Conservation (phyloP, 192 early-diverging fungal genomes). For the Linnemannia schmuckeri region DNA sequence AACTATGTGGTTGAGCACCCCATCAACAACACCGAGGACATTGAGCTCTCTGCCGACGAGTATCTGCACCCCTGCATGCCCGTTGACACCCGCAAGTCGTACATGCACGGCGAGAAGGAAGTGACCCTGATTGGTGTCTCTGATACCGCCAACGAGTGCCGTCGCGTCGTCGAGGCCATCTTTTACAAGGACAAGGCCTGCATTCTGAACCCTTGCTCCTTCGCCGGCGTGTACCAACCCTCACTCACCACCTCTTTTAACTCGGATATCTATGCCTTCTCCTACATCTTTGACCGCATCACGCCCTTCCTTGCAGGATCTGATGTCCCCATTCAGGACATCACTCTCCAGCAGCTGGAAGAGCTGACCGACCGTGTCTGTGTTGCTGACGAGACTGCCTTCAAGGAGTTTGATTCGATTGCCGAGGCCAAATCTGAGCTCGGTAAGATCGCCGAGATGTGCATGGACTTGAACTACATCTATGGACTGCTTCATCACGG, state of each 20-base stretch:
- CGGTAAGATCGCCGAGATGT: conserved; percentile 75
- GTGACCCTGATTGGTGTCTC: conserved; percentile 69
- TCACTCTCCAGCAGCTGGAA: conserved; percentile 78
- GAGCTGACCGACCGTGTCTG: conserved; percentile 80
- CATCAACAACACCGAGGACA: conserved; percentile 4
- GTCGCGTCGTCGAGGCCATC: conserved; percentile 69
- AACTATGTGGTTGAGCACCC: conserved; percentile 56
- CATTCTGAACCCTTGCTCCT: conserved; percentile 80
- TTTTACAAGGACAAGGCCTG: conserved; percentile 83
- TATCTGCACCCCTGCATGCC: conserved; percentile 68
- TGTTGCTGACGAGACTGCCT: conserved; percentile 54
- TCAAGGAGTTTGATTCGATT: conserved; percentile 59
- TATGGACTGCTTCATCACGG: conserved; percentile 87
- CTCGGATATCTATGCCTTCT: conserved; percentile 93
- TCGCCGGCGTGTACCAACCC: conserved; percentile 94
- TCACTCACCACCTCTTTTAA: conserved; percentile 75
- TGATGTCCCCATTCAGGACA: conserved; percentile 68
- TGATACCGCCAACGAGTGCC: conserved; percentile 67
- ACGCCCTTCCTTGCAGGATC: conserved; percentile 70
- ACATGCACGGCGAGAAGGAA: conserved; percentile 21
- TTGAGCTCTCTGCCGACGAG: conserved; percentile 42
- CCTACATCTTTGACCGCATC: conserved; percentile 95
- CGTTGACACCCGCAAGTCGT: conserved; percentile 30
- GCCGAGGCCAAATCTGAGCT: conserved; percentile 66
- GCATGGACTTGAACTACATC: conserved; percentile 92